A percentile compares a stretch with the other conserved stretches of the same genome.
phyloP scores from a whole-genome alignment of 1,139 yeast genomes.

The Candida dubliniensis region DNA sequence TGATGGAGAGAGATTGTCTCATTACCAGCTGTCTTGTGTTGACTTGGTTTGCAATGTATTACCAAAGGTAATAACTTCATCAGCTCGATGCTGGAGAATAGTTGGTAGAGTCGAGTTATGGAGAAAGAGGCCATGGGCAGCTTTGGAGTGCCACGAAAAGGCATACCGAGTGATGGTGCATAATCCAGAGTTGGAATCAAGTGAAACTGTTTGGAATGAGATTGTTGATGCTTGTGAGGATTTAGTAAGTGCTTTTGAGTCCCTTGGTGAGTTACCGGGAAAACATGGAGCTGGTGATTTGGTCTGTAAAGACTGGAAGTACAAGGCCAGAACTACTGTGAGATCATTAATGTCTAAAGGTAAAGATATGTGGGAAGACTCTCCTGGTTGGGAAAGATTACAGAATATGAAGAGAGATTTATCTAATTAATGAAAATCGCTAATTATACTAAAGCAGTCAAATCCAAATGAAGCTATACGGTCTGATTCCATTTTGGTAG shows the following conservation, averaged over 20 bases:
- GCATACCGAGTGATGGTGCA: constrained; percentile 76
- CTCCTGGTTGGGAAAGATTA: constrained; percentile 73
- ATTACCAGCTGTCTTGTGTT: constrained; percentile 66
- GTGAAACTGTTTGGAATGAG: constrained; percentile 68
- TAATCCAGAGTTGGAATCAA: constrained; percentile 62
- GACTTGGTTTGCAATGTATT: constrained; percentile 67
- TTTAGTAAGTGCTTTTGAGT: constrained; percentile 82
- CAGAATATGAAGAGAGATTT: constrained; percentile 52
- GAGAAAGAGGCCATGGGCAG: constrained; percentile 85
- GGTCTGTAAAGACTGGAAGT: constrained; percentile 91
- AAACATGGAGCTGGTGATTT: constrained; percentile 79
- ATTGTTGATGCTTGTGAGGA: constrained; percentile 82
- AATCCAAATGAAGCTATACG: constrained; percentile 27
- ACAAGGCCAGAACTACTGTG: constrained; percentile 72
- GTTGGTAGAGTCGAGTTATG: constrained; percentile 84
- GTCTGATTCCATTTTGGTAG: not conserved
- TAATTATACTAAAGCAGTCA: constrained; percentile 29
- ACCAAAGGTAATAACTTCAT: constrained; percentile 68
- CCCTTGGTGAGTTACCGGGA: constrained; percentile 84
- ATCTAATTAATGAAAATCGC: constrained; percentile 21
- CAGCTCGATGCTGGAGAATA: constrained; percentile 78
- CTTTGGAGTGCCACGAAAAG: constrained; percentile 82
- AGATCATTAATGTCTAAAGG: constrained; percentile 81
- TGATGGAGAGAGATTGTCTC: constrained; percentile 41
- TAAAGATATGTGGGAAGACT: constrained; percentile 73